A percentile compares a stretch with the other conserved stretches of the same genome.
These are phyloP conservation scores for Elasticomyces elasticus DNA, from an alignment of 495 filamentous ascomycete genomes.

Conservation along the genomic window DNA sequence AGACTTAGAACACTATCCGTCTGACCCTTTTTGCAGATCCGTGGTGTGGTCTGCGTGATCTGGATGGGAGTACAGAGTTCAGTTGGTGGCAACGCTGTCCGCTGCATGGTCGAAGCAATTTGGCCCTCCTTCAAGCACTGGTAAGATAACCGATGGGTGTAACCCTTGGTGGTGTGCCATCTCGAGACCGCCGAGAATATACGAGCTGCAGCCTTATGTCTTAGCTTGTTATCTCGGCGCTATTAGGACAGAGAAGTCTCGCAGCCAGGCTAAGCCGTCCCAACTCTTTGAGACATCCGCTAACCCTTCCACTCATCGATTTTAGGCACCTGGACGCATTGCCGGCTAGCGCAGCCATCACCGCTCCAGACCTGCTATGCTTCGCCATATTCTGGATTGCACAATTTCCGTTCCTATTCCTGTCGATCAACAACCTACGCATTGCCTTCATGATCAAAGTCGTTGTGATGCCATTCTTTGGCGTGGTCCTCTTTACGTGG, in stretches of 20 bases:
- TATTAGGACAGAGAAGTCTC: no score
- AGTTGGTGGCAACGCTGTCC: slow-evolving; percentile 55
- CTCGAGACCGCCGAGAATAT: no score
- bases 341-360: slow-evolving; percentile 47
- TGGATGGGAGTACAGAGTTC: slow-evolving; percentile 62
- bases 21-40: no score
- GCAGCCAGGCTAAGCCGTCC: no score
- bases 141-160: no score
- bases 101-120: slow-evolving; percentile 59
- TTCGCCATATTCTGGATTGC: slow-evolving; percentile 53
- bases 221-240: no score
- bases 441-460: slow-evolving; percentile 50
- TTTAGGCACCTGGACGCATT: not conserved
- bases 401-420: slow-evolving; percentile 44
- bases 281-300: no score
- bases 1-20: no score
- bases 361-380: slow-evolving; percentile 51
- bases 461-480: slow-evolving; percentile 23
- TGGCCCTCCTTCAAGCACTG: slow-evolving; percentile 38
- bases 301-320: no score
- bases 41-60: slow-evolving; percentile 56
- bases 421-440: slow-evolving; percentile 47
- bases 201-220: no score
- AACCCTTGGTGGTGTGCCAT: no score
- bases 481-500: slow-evolving; percentile 15